A percentile compares a stretch with the other conserved stretches of the same genome.
Evolutionary conservation across 495 filamentous ascomycete genomes (phyloP).

Genomic region (Annulohypoxylon stygium): DNA sequence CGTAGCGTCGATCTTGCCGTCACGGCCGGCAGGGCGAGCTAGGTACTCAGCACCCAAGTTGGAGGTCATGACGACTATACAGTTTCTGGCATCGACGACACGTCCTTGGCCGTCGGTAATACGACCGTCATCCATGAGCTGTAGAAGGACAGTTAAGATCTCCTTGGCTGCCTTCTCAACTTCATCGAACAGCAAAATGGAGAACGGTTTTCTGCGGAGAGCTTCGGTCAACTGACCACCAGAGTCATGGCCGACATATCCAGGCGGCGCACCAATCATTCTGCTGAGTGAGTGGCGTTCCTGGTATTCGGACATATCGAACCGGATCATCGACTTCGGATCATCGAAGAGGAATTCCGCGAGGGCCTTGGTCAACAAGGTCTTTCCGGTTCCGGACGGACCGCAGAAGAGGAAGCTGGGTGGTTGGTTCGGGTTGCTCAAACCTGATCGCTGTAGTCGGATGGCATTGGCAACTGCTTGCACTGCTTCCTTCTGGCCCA

Average conservation of each 20-base stretch:
- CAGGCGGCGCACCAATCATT: constrained; percentile 97
- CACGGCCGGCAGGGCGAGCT: constrained; percentile 76
- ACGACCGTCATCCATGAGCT: constrained; percentile 98
- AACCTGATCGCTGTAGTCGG: constrained; percentile 90
- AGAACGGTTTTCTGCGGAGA: constrained; percentile 93
- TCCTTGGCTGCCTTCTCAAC: constrained; percentile 99
- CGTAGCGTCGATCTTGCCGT: constrained; percentile 88
- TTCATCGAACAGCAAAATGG: constrained; percentile 97
- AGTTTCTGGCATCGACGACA: constrained; percentile 94
- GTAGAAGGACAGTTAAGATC: constrained; percentile 93
- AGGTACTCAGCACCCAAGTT: constrained; percentile 96
- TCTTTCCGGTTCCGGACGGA: constrained; percentile 98
- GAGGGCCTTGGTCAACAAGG: constrained; percentile 92
- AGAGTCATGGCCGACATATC: constrained; percentile 96
- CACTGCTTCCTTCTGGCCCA: constrained; percentile 97
- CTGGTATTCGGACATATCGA: constrained; percentile 99
- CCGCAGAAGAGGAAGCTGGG: constrained; percentile 99
- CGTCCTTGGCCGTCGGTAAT: constrained; percentile 98
- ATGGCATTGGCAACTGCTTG: constrained; percentile 95
- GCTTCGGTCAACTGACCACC: constrained; percentile 96
- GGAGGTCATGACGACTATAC: constrained; percentile 98
- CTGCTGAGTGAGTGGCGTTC: constrained; percentile 95
- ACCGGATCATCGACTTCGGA: constrained; percentile 96
- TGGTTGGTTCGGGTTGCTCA: constrained; percentile 93
- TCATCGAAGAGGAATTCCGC: constrained; percentile 99